A percentile compares a stretch with the other conserved stretches of the same genome.
Conservation (phyloP, 768 basidiomycete genomes). For the Tulasnella sp. region DNA sequence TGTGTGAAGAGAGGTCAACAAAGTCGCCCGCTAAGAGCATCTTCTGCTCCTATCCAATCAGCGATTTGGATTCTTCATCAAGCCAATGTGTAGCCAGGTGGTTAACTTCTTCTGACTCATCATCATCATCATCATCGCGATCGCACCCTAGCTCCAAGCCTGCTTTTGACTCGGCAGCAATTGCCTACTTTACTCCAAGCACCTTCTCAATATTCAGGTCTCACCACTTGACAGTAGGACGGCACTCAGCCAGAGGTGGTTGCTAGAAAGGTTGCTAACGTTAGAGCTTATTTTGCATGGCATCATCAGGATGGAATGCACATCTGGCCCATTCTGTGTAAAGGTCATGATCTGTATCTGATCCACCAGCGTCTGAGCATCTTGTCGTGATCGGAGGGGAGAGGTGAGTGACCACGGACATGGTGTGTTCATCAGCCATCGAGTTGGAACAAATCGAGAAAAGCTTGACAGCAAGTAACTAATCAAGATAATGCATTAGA, state of each 20-base stretch:
- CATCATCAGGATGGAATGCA: background rate
- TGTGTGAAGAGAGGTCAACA: background rate
- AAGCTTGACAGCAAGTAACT: conserved; percentile 30
- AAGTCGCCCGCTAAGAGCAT: background rate
- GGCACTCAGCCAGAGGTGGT: background rate
- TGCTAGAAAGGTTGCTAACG: background rate
- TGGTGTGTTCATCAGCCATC: conserved; percentile 32
- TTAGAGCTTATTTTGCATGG: background rate
- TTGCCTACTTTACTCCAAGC: too few species aligned
- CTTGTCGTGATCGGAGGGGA: conserved; percentile 26
- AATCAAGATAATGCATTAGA: background rate
- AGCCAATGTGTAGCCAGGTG: background rate
- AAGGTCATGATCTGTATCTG: conserved; percentile 17
- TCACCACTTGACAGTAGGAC: background rate
- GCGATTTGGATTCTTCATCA: background rate
- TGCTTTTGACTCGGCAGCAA: background rate
- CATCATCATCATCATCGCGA: background rate
- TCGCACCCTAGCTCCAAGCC: background rate
- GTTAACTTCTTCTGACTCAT: background rate
- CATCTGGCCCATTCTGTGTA: background rate
- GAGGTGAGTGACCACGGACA: conserved; percentile 28
- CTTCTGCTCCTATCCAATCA: background rate
- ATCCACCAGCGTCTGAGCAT: conserved; percentile 22
- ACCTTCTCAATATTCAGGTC: background rate
- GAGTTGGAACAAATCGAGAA: conserved; percentile 29